phyloP scores from a whole-genome alignment of 148 eudicot species.

The Chenopodium formosanum region DNA sequence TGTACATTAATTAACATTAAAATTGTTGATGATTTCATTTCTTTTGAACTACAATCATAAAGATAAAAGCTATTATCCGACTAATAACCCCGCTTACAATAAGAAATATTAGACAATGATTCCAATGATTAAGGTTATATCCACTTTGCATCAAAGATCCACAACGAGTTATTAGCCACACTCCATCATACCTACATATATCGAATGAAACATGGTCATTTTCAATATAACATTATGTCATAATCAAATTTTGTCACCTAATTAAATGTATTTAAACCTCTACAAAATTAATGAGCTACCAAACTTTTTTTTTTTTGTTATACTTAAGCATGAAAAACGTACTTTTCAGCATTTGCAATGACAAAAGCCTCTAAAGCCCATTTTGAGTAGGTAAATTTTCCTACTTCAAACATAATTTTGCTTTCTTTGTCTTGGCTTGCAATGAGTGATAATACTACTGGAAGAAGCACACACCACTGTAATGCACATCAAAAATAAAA shows the following conservation, averaged over 20 bases:
- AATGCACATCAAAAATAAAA: neutral
- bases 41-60: slow-evolving; percentile 59
- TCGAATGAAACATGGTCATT: neutral
- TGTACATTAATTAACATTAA: neutral
- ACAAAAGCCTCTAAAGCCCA: slow-evolving; percentile 95
- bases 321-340: neutral
- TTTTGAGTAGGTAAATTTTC: slow-evolving; percentile 55
- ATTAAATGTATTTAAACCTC: neutral
- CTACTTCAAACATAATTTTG: slow-evolving; percentile 38
- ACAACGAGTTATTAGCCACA: slow-evolving; percentile 90
- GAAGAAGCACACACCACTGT: slow-evolving; percentile 94
- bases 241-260: neutral
- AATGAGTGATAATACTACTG: slow-evolving; percentile 83
- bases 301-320: neutral
- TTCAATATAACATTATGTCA: neutral
- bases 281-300: neutral
- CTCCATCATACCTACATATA: slow-evolving; percentile 66
- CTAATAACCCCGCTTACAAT: slow-evolving; percentile 46
- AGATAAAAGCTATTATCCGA: slow-evolving; percentile 63
- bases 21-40: slow-evolving; percentile 31
- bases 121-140: slow-evolving; percentile 57
- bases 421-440: slow-evolving; percentile 74
- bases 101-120: slow-evolving; percentile 48
- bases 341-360: slow-evolving; percentile 92
- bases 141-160: slow-evolving; percentile 58